phyloP scores from a whole-genome alignment of 192 early-diverging fungal species.

The Entomortierella beljakovae region DNA sequence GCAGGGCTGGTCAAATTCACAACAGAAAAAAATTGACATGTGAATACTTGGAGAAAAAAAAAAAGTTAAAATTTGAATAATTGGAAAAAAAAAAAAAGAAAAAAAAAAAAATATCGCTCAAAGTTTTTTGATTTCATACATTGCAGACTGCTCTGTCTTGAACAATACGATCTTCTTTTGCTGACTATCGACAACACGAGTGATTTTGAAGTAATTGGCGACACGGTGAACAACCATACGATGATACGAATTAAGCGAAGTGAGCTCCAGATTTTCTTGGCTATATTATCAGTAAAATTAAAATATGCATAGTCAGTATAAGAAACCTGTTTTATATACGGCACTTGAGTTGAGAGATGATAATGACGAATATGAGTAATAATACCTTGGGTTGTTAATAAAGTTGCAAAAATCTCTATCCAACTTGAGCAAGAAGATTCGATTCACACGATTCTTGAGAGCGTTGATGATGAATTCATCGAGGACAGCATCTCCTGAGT shows the following conservation, averaged over 20 bases:
- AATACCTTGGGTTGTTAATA: constrained; percentile 68
- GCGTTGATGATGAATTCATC: constrained; percentile 73
- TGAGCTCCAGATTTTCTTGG: constrained; percentile 68
- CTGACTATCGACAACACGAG: constrained; percentile 67
- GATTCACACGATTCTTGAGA: constrained; percentile 70
- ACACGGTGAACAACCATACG: constrained; percentile 78
- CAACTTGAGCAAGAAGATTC: constrained; percentile 75
- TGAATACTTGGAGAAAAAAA: background rate
- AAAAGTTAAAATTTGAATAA: background rate
- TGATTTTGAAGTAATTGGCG: constrained; percentile 75
- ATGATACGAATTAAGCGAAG: constrained; percentile 80
- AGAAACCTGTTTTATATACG: too few species aligned
- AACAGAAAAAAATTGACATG: background rate
- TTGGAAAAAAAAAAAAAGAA: background rate
- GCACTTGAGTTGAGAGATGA: too few species aligned
- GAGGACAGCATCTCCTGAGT: constrained; percentile 49
- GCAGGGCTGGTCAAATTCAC: constrained; percentile 38
- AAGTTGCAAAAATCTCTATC: constrained; percentile 74
- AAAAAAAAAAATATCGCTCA: background rate
- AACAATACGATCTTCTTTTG: constrained; percentile 67
- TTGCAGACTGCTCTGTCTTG: constrained; percentile 63
- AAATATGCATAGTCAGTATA: background rate
- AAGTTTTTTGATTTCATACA: constrained; percentile 57
- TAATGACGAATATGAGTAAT: too few species aligned
- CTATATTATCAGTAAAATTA: constrained; percentile 35